Evolutionary conservation across 805 yeast species (phyloP), one percentile per base, ranked within the genome.

Genomic region (Kazachstania viticola): DNA sequence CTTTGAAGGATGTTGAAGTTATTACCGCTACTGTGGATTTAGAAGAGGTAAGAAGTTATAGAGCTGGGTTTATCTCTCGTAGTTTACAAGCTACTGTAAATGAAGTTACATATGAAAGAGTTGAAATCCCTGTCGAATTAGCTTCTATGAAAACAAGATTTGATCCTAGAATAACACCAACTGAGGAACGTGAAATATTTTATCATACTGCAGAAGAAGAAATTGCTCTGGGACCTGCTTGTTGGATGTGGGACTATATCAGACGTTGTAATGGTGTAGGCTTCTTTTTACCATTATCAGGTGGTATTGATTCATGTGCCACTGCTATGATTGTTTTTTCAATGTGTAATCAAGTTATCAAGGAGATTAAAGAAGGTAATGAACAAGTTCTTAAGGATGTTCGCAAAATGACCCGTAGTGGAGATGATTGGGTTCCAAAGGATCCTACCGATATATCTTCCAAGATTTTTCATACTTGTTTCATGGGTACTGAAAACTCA

Each of bases 181-280:
- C 91, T 0, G 48, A 49, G 14, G 48, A 69, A 1, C 52, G 58
- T 15, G 64, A 61, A 4, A 65, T 79, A 27, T 67, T 65, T 24
- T 79, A 79, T 46, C 93, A 81, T 56, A 49, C 63, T 2, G 95
- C 98, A 3, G 94, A 87, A 49, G 96, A 91, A 58, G 99, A 91
- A 57, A 88, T 91, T 42, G 96, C 97, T 1, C 63, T 82, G 27
- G 99, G 99, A 0, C 99, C 99, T 1, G 98, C 99, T 0, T 91
- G 98, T 56, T 91, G 99, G 99, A 58, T 91, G 41, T 91, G 99
- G 99, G 99, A 91, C 56, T 91, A 91, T 50, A 66, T 91, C 36
- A 72, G 99, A 54, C 71, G 99, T 41, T 83, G 94, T 44, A 73
- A 73, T 42, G 81, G 91, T 31, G 83, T 85, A 0, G 99, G 99